Evolutionary conservation across 345 rosid species (phyloP).

Genomic region (Murraya paniculata): DNA sequence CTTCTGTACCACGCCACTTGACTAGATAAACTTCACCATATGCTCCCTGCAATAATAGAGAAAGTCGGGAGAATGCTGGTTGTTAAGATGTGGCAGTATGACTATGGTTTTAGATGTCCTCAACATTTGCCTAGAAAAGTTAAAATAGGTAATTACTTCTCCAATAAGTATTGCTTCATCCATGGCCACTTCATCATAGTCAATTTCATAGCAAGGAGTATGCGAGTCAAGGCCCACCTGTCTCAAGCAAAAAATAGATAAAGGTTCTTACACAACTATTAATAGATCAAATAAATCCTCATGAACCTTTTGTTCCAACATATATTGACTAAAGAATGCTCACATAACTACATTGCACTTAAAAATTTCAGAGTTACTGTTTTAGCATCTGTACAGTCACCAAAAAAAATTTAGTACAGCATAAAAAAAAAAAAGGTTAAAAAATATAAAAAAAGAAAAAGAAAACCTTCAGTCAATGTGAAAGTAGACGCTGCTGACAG

Average conservation of each 20-base stretch:
- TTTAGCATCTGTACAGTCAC: background rate
- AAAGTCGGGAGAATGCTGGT: background rate
- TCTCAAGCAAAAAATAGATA: conserved; percentile 16
- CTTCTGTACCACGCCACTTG: conserved; percentile 66
- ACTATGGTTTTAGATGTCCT: background rate
- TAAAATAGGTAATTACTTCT: conserved; percentile 41
- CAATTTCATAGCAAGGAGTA: conserved; percentile 45
- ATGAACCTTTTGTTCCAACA: background rate
- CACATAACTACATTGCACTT: background rate
- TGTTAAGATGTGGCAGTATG: background rate
- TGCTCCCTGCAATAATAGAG: conserved; percentile 38
- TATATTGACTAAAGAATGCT: background rate
- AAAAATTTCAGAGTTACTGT: background rate
- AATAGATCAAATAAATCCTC: background rate
- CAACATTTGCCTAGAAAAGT: conserved; percentile 13
- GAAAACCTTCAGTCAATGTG: background rate
- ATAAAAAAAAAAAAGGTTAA: background rate
- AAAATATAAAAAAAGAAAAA: background rate
- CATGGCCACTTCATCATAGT: conserved; percentile 43
- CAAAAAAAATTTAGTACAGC: background rate
- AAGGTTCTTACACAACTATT: background rate
- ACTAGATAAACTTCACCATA: conserved; percentile 62
- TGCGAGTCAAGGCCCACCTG: conserved; percentile 57
- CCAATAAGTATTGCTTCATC: conserved; percentile 47
- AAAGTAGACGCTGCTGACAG: background rate